Evolutionary conservation across 2,329 filamentous ascomycete genomes (phyloP).

Genomic region (Torrubiellomyces zombiae): DNA sequence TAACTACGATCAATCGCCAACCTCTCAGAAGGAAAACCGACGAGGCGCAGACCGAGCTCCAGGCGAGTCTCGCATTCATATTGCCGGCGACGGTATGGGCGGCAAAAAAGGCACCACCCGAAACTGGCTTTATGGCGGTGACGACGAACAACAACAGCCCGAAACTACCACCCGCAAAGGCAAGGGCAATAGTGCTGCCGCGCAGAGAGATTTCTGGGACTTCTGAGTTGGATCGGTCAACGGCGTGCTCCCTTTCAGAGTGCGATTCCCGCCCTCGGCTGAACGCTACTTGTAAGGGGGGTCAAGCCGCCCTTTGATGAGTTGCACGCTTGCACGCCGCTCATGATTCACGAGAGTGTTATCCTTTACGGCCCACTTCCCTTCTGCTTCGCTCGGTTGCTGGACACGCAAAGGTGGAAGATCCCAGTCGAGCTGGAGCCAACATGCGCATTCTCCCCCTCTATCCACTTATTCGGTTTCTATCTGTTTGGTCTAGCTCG

Average conservation of each 20-base stretch:
- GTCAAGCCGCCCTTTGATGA: conserved; percentile 8
- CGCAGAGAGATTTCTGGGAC: conserved; percentile 27
- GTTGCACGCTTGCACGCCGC: conserved; percentile 14
- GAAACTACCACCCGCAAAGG: conserved; percentile 19
- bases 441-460: too few species aligned
- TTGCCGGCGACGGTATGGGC: conserved; percentile 51
- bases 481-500: too few species aligned
- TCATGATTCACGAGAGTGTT: conserved; percentile 16
- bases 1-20: conserved; percentile 36
- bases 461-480: too few species aligned
- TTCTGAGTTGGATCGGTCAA: conserved; percentile 19
- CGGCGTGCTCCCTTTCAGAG: too few species aligned
- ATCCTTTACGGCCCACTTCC: too few species aligned
- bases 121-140: conserved; percentile 41
- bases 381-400: too few species aligned
- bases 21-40: conserved; percentile 33
- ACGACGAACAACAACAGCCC: conserved; percentile 26
- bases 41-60: conserved; percentile 33
- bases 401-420: too few species aligned
- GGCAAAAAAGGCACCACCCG: conserved; percentile 36
- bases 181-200: conserved; percentile 13
- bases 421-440: too few species aligned
- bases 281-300: too few species aligned
- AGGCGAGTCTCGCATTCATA: conserved; percentile 21
- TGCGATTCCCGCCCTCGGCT: too few species aligned